Conservation (phyloP, 345 rosid species). For the Corymbia maculata region DNA sequence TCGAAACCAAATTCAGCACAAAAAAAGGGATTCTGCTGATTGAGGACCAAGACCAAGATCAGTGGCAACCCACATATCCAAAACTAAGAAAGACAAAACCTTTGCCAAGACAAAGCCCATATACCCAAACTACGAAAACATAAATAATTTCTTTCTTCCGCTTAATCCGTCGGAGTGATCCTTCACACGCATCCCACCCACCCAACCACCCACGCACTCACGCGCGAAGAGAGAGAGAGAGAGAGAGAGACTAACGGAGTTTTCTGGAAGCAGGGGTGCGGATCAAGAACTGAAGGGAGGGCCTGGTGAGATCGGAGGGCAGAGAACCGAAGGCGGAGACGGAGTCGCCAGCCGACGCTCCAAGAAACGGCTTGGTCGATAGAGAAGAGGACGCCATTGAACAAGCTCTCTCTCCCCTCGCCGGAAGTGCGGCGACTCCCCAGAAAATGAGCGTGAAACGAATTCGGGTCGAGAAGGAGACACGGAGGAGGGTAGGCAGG, state of each 20-base stretch:
- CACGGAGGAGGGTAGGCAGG: background rate
- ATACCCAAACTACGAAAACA: background rate
- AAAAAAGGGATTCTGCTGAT: background rate
- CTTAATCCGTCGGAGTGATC: background rate
- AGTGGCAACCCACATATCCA: background rate
- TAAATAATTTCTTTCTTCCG: background rate
- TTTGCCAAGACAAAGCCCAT: background rate
- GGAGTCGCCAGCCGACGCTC: constrained; percentile 21
- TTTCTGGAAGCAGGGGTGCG: constrained; percentile 29
- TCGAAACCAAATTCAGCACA: background rate
- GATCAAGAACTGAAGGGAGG: constrained; percentile 30
- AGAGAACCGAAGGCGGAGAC: constrained; percentile 12
- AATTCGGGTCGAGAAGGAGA: background rate
- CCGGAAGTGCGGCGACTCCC: background rate
- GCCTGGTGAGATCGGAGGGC: constrained; percentile 34
- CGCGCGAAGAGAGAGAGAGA: background rate
- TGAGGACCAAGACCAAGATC: background rate
- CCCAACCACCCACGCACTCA: background rate
- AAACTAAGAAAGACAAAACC: background rate
- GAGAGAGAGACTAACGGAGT: constrained; percentile 32
- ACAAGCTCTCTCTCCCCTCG: background rate
- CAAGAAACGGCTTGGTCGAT: constrained; percentile 33
- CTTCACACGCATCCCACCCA: background rate
- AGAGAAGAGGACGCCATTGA: constrained; percentile 58
- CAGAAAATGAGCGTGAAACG: background rate